phyloP scores from a whole-genome alignment of 495 filamentous ascomycete species.

The Penicillium canescens region DNA sequence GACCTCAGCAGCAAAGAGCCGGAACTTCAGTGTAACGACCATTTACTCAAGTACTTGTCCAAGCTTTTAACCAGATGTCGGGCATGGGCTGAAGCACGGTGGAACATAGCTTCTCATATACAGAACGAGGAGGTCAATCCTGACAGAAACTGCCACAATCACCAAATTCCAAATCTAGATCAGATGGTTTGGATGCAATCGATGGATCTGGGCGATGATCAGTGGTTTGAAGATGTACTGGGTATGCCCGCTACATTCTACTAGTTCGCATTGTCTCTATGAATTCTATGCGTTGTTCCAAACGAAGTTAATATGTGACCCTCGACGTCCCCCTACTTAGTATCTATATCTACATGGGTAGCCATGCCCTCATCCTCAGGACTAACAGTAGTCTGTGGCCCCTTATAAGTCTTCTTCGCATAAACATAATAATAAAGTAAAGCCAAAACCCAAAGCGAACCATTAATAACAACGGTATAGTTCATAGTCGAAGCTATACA shows the following conservation, averaged over 20 bases:
- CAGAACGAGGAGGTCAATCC: neutral
- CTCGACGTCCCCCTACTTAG: neutral
- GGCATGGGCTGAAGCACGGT: slow-evolving; percentile 20
- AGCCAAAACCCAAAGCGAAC: slow-evolving; percentile 59
- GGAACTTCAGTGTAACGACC: slow-evolving; percentile 25
- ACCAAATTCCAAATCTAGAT: slow-evolving; percentile 24
- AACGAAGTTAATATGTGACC: too few species aligned
- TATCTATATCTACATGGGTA: neutral
- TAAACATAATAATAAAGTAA: slow-evolving; percentile 63
- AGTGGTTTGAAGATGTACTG: slow-evolving; percentile 30
- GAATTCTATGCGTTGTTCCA: too few species aligned
- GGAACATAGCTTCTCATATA: slow-evolving; percentile 9
- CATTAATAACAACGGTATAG: slow-evolving; percentile 65
- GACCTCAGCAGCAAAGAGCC: slow-evolving; percentile 25
- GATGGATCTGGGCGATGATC: slow-evolving; percentile 31
- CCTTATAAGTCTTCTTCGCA: slow-evolving; percentile 71
- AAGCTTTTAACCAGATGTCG: slow-evolving; percentile 28
- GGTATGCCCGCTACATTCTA: slow-evolving; percentile 12
- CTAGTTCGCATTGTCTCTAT: neutral
- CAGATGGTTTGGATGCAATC: slow-evolving; percentile 30
- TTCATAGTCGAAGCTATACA: slow-evolving; percentile 56
- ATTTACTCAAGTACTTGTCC: slow-evolving; percentile 25
- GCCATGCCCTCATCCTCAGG: slow-evolving; percentile 26
- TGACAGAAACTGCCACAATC: slow-evolving; percentile 4
- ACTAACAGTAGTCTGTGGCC: slow-evolving; percentile 64